Base-by-base conservation (phyloP, 2,329 filamentous ascomycete genomes). In the Xylariaceae sp. region DNA sequence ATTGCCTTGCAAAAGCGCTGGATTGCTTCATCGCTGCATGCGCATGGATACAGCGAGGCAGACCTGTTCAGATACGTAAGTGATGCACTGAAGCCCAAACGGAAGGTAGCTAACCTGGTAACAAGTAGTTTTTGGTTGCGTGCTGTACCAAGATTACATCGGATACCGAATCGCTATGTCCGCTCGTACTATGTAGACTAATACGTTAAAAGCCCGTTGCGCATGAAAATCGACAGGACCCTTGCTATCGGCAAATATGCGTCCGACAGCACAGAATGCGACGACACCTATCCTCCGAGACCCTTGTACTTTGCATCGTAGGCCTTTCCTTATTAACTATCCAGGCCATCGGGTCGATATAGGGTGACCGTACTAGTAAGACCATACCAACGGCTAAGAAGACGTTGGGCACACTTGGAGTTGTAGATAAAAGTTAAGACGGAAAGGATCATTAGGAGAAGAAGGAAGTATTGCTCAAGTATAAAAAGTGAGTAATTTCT, bases 41-140 rank as follows among this genome's bases (percentile, higher is more conserved):
- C n/a, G n/a, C n/a, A n/a, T n/a, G n/a, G n/a, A n/a, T n/a, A n/a
- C n/a, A n/a, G n/a, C n/a, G n/a, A n/a, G n/a, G n/a, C n/a, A n/a
- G n/a, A n/a, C n/a, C n/a, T n/a, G n/a, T n/a, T n/a, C n/a, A n/a
- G n/a, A n/a, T n/a, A n/a, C n/a, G n/a, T n/a, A n/a, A n/a, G n/a
- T n/a, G n/a, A 53, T 47, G 54, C 50, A 53, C 33, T 50, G 50
- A 27, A 23, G 42, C 55, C 46, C 23, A 51, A 55, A 39, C 4
- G 30, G 37, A 41, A 51, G 51, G 26, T 26, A n/a, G 40, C 42
- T 6, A 27, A n/a, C 16, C n/a, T n/a, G n/a, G n/a, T n/a, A n/a
- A n/a, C n/a, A n/a, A n/a, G n/a, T 20, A 11, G 24, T 40, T 36
- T 49, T 33, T 49, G 24, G 37, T 29, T 45, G 24, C 41, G 45